Evolutionary conservation across 345 rosid species (phyloP), one percentile per base, ranked within the genome.

Genomic region (Corchorus olitorius): DNA sequence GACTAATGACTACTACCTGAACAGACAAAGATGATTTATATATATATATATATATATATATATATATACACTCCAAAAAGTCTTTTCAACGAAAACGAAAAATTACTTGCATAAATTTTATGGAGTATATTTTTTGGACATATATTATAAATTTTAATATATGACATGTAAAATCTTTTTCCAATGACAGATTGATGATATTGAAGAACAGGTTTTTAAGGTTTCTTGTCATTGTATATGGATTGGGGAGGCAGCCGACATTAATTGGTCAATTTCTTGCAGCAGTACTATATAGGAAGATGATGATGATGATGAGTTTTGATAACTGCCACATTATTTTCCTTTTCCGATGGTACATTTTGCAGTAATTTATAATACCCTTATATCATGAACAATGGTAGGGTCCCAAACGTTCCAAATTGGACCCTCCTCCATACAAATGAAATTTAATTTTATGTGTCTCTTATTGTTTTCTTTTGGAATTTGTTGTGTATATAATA

Each of bases 221-320:
- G 50, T 62, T 50, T 67, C 27, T 70, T 67, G 45, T 69, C 58
- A 64, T 37, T 72, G 54, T 35, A 45, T 56, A 56, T 70, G 58
- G 67, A 54, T 34, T 33, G 37, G 4, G 77, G 66, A 19, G 22
- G 72, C 56, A 72, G 77, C 81, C 76, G 76, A 74, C 81, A 39
- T 39, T 39, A 27, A 77, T 8, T 1, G 34, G 78, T 69, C 80
- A 81, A 65, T 49, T 27, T 77, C 58, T 35, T 39, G 70, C 65
- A 46, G 9, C 61, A 69, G 78, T 37, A 27, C 27, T 27, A 27
- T 27, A 27, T 27, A 27, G 27, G 27, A 60, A 53, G 8, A 37
- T 13, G 1, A 59, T 8, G 27, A 27, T 39, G 43, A 39, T 39
- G 43, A 27, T 27, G 43, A 39, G 43, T 34, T 45, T 4, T 2